Base-by-base conservation (phyloP, 1,284 basidiomycete genomes). In the Clitocybe nebularis region DNA sequence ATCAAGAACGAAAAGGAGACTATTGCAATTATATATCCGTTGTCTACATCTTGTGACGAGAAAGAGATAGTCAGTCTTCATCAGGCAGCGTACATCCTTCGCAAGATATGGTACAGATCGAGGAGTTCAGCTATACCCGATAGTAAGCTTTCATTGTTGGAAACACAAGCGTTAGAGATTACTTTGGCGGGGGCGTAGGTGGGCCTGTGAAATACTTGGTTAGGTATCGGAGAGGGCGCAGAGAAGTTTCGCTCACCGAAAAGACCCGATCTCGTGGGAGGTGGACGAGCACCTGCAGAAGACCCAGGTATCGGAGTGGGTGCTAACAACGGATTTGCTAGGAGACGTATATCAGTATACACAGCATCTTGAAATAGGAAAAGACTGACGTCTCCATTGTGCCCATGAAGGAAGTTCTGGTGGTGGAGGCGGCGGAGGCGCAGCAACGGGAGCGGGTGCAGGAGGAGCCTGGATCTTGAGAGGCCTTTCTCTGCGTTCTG, bases 331-430 rank as follows among this genome's bases (percentile, higher is more conserved):
- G 78, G 77, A 51, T 82, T 79, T 3, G 81, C 81, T 83, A 37
- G 6, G 24, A 23, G 11, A 17, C 5, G n/a, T 9, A n/a, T 14
- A 1, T 17, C 9, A 40, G 8, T 10, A 43, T 39, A n/a, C 7
- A 40, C 6, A 20, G 28, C 20, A 20, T 5, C 14, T 39, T 11
- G 21, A 33, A 39, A 45, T 33, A 20, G 41, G 38, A 29, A 23
- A 23, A 23, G 6, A 61, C 62, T 13, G 47, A 88, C 68, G 67
- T 67, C 80, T 72, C 85, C 84, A 88, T 52, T 87, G 81, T 0
- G 83, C 77, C 85, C 85, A 88, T 0, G 83, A 74, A 21, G 84
- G 84, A 32, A 77, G 19, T 33, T 75, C 71, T 1, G 74, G 69
- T 0, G 73, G 71, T 11, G 59, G 60, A 0, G 69, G 64, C 0